A percentile compares a stretch with the other conserved stretches of the same genome.
phyloP scores from a whole-genome alignment of 257 asterid genomes.

The Solanum paucissectum region DNA sequence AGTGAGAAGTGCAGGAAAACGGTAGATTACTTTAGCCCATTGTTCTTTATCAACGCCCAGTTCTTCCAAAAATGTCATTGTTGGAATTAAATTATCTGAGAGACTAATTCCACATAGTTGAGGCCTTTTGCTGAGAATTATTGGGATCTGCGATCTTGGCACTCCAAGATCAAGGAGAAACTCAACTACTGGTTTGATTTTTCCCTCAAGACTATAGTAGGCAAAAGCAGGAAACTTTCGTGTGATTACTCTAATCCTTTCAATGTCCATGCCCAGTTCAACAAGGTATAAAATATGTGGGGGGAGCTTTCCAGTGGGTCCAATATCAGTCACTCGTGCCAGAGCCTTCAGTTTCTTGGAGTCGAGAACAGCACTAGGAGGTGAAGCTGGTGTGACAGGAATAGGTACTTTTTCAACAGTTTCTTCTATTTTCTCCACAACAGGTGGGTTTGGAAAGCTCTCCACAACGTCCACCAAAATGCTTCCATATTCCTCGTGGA shows the following conservation, averaged over 20 bases:
- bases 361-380: conserved; percentile 27
- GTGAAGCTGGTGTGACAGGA: conserved; percentile 25
- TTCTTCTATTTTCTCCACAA: conserved; percentile 36
- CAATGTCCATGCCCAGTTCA: conserved; percentile 85
- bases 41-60: conserved; percentile 72
- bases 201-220: conserved; percentile 88
- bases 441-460: conserved; percentile 65
- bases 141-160: conserved; percentile 55
- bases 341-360: conserved; percentile 61
- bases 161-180: conserved; percentile 82
- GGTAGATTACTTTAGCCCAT: conserved; percentile 88
- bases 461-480: conserved; percentile 61
- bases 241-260: conserved; percentile 49
- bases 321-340: conserved; percentile 62
- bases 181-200: conserved; percentile 80
- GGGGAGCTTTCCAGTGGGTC: conserved; percentile 64
- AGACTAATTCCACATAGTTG: conserved; percentile 95
- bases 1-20: conserved; percentile 92
- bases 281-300: conserved; percentile 63
- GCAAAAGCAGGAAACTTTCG: conserved; percentile 92
- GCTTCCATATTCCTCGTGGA: conserved; percentile 57
- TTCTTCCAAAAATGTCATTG: conserved; percentile 78
- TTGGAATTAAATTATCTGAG: conserved; percentile 78
- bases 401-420: conserved; percentile 19
- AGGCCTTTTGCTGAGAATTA: conserved; percentile 71